phyloP scores from a whole-genome alignment of 805 yeast genomes.

The Clavispora vitiphila region DNA sequence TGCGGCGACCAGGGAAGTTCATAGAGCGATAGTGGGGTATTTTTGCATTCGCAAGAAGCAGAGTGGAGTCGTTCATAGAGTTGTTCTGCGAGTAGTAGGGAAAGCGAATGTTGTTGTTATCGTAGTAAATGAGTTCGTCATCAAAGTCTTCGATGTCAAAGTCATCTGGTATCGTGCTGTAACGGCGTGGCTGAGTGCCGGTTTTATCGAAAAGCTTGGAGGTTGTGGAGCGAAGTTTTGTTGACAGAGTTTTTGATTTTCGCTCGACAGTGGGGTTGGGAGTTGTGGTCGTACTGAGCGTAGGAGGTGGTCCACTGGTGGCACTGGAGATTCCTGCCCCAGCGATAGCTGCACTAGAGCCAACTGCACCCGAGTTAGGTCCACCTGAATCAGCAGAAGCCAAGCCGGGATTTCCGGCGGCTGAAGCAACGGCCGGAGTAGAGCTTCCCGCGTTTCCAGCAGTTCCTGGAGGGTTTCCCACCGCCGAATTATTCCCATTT shows the following conservation, averaged over 20 bases:
- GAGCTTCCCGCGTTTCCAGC: not conserved
- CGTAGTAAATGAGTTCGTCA: constrained; percentile 47
- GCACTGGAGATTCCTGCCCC: not conserved
- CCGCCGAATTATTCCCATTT: not conserved
- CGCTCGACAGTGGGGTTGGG: not conserved
- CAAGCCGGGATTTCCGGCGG: not conserved
- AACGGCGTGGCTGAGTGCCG: constrained; percentile 67
- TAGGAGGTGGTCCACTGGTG: not conserved
- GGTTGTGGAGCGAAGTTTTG: constrained; percentile 59
- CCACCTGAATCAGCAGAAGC: too few species aligned
- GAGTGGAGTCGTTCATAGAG: constrained; percentile 26
- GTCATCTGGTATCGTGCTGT: constrained; percentile 67
- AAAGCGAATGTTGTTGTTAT: constrained; percentile 32
- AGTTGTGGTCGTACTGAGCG: not conserved
- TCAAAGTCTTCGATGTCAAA: constrained; percentile 51
- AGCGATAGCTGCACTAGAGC: too few species aligned
- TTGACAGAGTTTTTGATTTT: constrained; percentile 16
- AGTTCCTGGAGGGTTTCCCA: not conserved
- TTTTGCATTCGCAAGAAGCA: constrained; percentile 21
- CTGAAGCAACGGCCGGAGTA: not conserved
- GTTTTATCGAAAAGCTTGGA: constrained; percentile 69
- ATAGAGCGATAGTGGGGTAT: constrained; percentile 40
- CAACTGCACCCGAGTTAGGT: too few species aligned
- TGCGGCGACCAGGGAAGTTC: constrained; percentile 22
- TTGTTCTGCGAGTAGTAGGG: constrained; percentile 27